Percentiles rank a stretch among this genome's conserved stretches.
phyloP scores from a whole-genome alignment of 1,284 basidiomycete species.

The Apiotrichum gracile region DNA sequence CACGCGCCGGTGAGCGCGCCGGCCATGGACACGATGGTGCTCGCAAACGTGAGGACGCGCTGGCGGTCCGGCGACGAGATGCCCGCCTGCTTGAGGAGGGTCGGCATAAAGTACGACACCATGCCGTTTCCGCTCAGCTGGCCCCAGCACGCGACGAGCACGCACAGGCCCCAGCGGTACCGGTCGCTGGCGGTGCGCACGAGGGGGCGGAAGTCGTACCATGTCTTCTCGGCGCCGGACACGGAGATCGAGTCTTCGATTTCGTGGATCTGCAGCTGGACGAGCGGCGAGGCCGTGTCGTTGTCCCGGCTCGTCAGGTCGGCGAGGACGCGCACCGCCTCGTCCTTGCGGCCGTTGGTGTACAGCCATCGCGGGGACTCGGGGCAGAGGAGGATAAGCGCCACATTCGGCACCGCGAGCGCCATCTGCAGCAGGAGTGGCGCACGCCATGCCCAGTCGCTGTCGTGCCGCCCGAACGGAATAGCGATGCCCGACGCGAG shows the following conservation, averaged over 20 bases:
- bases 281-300: conserved; percentile 52
- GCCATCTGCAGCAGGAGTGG: conserved; percentile 53
- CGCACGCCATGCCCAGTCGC: conserved; percentile 52
- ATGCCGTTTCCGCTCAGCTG: conserved; percentile 32
- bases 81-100: conserved; percentile 25
- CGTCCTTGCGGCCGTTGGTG: conserved; percentile 15
- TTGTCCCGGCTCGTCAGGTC: conserved; percentile 51
- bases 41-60: conserved; percentile 31
- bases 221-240: conserved; percentile 36
- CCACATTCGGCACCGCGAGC: conserved; percentile 51
- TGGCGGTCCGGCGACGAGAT: conserved; percentile 24
- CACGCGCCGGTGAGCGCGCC: conserved; percentile 28
- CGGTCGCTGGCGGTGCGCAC: conserved; percentile 51
- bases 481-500: conserved; percentile 54
- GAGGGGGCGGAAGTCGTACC: conserved; percentile 56
- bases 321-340: conserved; percentile 18
- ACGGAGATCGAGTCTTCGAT: conserved; percentile 52
- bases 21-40: conserved; percentile 23
- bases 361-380: conserved; percentile 52
- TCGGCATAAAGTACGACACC: conserved; percentile 45
- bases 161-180: conserved; percentile 53
- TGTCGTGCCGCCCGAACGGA: conserved; percentile 50
- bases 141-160: conserved; percentile 41
- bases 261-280: conserved; percentile 54
- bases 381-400: conserved; percentile 47